Percentiles rank a stretch among this genome's conserved stretches.
Conservation (phyloP, 2,329 filamentous ascomycete species). For the Blastomyces gilchristii region DNA sequence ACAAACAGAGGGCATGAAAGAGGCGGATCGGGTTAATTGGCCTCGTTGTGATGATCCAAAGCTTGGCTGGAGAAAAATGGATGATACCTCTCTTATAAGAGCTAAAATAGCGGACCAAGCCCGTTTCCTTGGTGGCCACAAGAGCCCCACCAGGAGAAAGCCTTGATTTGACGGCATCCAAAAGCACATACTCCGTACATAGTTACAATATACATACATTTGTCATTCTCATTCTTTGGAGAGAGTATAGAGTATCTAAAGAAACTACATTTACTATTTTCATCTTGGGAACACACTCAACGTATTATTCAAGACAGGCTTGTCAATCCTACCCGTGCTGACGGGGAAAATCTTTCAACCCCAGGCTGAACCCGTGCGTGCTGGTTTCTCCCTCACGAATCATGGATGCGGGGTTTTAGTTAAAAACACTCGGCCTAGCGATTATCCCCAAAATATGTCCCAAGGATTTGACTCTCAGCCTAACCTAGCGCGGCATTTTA, state of each 20-base stretch:
- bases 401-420: not conserved
- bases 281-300: not conserved
- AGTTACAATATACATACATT: no score
- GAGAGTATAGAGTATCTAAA: no score
- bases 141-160: not conserved
- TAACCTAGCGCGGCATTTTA: not conserved
- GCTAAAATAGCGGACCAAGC: not conserved
- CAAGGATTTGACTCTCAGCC: not conserved
- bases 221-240: no score
- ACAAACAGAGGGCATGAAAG: not conserved
- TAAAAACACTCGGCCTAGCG: not conserved
- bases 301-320: not conserved
- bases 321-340: not conserved
- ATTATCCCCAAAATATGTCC: not conserved
- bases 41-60: not conserved
- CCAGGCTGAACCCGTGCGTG: not conserved
- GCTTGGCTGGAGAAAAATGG: not conserved
- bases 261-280: no score
- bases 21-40: not conserved
- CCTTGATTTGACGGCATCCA: not conserved
- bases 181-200: no score
- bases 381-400: not conserved
- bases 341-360: not conserved
- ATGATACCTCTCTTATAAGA: not conserved
- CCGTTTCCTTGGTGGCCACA: no score